phyloP scores from a whole-genome alignment of 1,284 basidiomycete genomes.

The Pisolithus thermaeus region DNA sequence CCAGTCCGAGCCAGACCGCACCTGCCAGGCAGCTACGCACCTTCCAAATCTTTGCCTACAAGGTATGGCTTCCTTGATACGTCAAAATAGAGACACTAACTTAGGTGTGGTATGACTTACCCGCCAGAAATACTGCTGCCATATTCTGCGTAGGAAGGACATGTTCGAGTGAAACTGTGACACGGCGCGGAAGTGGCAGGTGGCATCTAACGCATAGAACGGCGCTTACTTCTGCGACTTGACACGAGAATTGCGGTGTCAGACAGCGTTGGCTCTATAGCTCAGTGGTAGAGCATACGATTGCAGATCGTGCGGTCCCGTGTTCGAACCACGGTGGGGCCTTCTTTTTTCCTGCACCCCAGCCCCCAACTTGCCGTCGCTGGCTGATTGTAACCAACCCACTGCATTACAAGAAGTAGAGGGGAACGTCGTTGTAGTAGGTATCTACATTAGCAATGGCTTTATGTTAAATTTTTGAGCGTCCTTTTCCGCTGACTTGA shows the following conservation, averaged over 20 bases:
- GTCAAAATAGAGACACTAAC: slow-evolving; percentile 2
- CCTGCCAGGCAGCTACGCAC: slow-evolving; percentile 9
- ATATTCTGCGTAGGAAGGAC: background rate
- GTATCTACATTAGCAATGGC: no score
- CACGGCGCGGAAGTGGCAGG: no score
- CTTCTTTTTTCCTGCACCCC: slow-evolving; percentile 12
- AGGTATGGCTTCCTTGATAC: slow-evolving; percentile 14
- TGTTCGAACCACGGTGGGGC: slow-evolving; percentile 39
- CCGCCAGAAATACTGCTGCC: slow-evolving; percentile 23
- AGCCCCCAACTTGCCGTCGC: background rate
- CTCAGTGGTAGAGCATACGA: slow-evolving; percentile 38
- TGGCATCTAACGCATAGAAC: no score
- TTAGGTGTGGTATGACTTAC: slow-evolving; percentile 14
- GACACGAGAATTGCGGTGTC: background rate
- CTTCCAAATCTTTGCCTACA: slow-evolving; percentile 24
- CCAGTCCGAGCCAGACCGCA: background rate
- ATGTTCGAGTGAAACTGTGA: slow-evolving; percentile 2
- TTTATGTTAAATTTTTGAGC: no score
- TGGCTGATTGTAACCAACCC: background rate
- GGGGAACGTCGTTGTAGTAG: no score
- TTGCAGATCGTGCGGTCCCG: slow-evolving; percentile 35
- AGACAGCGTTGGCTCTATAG: slow-evolving; percentile 16
- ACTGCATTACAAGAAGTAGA: background rate
- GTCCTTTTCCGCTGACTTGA: no score
- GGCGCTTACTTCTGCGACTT: slow-evolving; percentile 6